phyloP scores from a whole-genome alignment of 2,329 filamentous ascomycete species.

The Hymenoscyphus occultus region DNA sequence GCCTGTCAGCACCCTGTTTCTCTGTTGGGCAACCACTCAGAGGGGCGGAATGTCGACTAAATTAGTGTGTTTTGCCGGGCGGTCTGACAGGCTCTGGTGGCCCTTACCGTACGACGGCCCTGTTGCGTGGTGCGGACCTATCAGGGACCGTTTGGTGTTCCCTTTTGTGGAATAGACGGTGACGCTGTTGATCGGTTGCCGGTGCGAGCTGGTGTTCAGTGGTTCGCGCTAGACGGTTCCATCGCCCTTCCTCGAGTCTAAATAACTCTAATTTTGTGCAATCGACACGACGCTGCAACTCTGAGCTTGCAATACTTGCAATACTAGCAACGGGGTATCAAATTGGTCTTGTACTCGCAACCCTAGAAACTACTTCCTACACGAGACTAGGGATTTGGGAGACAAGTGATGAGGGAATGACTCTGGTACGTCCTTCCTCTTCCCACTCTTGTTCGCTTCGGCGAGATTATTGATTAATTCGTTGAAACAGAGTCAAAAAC shows the following conservation, averaged over 20 bases:
- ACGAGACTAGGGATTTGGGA: not conserved
- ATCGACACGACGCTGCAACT: not conserved
- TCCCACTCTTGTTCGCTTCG: not conserved
- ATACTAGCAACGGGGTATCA: not conserved
- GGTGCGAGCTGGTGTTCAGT: not conserved
- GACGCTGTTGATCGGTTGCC: not conserved
- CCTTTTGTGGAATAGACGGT: not conserved
- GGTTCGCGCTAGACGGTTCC: not conserved
- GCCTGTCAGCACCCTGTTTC: slow-evolving; percentile 2
- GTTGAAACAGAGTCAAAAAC: not conserved
- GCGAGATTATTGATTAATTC: not conserved
- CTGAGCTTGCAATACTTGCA: not conserved
- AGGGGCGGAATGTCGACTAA: not conserved
- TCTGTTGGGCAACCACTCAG: not conserved
- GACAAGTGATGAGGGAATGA: not conserved
- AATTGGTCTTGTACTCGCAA: not conserved
- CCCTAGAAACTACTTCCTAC: not conserved
- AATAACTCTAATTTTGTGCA: not conserved
- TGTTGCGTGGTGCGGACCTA: not conserved
- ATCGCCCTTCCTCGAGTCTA: not conserved
- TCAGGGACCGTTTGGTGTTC: not conserved
- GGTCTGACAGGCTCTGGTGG: not conserved
- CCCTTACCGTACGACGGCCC: not conserved
- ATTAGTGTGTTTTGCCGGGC: not conserved
- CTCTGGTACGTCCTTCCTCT: slow-evolving; percentile 1